phyloP scores from a whole-genome alignment of 257 asterid genomes.

The Anisodus acutangulus region DNA sequence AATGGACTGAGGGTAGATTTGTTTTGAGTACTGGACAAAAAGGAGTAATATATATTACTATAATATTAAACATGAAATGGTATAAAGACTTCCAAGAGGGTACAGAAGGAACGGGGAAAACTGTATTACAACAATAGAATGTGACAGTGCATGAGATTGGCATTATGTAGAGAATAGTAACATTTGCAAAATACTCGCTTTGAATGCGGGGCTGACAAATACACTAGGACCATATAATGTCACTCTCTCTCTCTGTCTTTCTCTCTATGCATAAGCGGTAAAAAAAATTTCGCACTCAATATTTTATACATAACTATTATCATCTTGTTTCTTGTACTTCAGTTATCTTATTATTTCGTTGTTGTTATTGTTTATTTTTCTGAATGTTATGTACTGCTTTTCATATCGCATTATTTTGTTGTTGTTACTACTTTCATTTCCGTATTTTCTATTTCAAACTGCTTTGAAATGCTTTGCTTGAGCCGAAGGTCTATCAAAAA shows the following conservation, averaged over 20 bases:
- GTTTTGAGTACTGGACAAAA: not conserved
- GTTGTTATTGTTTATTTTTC: no score
- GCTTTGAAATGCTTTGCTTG: no score
- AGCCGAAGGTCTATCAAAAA: no score
- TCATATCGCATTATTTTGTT: no score
- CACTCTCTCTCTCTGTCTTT: constrained; percentile 13
- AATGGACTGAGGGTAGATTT: not conserved
- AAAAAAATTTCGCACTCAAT: no score
- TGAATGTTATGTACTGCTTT: no score
- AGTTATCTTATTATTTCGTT: no score
- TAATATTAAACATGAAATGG: not conserved
- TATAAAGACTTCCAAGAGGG: not conserved
- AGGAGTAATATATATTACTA: not conserved
- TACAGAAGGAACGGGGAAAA: not conserved
- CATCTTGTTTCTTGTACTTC: no score
- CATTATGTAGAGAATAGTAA: constrained; percentile 30
- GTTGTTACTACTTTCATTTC: no score
- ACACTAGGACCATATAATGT: constrained; percentile 60
- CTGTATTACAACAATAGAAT: constrained; percentile 26
- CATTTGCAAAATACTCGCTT: constrained; percentile 60
- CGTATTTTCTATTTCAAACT: no score
- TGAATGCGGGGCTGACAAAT: constrained; percentile 83
- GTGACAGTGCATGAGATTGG: constrained; percentile 39
- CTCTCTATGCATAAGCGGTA: no score
- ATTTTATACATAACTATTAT: no score